Evolutionary conservation across 371 early-diverging fungal species (phyloP), one percentile per base, ranked within the genome.

Genomic region (Apophysomyces elegans): DNA sequence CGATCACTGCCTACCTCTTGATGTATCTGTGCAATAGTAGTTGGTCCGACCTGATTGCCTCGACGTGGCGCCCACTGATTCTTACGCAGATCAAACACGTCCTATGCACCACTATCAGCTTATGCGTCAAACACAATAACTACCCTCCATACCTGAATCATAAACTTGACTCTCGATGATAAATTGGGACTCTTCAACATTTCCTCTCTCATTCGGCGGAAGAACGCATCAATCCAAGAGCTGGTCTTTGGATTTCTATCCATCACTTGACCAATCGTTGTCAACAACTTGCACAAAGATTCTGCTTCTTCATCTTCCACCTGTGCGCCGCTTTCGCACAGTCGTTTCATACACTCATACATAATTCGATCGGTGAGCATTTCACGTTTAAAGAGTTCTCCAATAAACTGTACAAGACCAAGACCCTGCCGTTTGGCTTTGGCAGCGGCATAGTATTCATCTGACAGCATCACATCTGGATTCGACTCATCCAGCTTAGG

Each of bases 291-390:
- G 83, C 93, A 91, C 69, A 96, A 86, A 59, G 91, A 90, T 81
- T 99, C 99, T 39, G 90, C 85, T 68, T 96, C 96, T 78, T 96
- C 98, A 70, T 97, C 98, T 61, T 95, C 97, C 38, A 94, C 92
- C 21, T 90, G 83, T 64, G 78, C 74, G 63, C 86, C 80, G 67
- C 92, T 87, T 62, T 74, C 69, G 66, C 95, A 83, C 64, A 99
- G 84, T 45, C 85, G 84, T 59, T 77, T 81, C 71, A 97, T 80
- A 74, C 96, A 96, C 70, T 86, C 83, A 71, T 93, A 91, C 89
- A 99, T 95, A 62, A 99, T 94, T 76, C 91, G 91, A 66, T 93
- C 92, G 5, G 94, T 91, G 68, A 99, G 80, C 87, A 99, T 91
- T 47, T 80, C 77, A 57, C 87, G 77, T 81, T 94, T 92, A 89